Evolutionary conservation across 495 filamentous ascomycete species (phyloP).

Genomic region (Margaritispora aquatica): DNA sequence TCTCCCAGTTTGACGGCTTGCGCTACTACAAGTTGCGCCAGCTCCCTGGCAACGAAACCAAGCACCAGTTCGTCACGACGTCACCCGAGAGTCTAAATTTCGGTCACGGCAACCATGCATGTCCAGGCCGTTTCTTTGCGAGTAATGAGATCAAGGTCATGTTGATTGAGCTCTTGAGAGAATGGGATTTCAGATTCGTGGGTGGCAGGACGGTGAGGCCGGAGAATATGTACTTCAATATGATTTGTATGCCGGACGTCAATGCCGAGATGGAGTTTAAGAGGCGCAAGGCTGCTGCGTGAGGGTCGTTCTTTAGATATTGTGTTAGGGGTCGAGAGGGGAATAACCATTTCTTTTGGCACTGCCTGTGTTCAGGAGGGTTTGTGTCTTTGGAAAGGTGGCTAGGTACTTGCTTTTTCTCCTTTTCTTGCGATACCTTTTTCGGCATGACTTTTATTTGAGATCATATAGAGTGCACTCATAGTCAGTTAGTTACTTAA

Average conservation of each 20-base stretch:
- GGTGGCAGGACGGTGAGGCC: not conserved
- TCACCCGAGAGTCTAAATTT: conserved; percentile 26
- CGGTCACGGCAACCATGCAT: conserved; percentile 49
- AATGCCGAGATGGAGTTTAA: conserved; percentile 2
- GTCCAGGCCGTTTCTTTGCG: conserved; percentile 55
- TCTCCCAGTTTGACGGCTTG: not conserved
- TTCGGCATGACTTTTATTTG: too few relatives aligned
- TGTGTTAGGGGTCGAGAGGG: too few relatives aligned
- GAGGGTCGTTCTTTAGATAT: not conserved
- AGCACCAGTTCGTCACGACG: conserved; percentile 36
- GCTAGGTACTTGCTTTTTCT: too few relatives aligned
- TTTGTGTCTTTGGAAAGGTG: too few relatives aligned
- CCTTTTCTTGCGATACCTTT: too few relatives aligned
- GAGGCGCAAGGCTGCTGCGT: not conserved
- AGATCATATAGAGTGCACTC: too few relatives aligned
- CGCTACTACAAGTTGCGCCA: conserved; percentile 41
- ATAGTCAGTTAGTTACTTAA: too few relatives aligned
- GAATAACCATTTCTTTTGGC: too few relatives aligned
- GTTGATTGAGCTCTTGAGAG: conserved; percentile 1
- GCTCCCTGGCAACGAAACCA: conserved; percentile 11
- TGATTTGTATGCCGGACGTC: not conserved
- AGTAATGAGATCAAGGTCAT: conserved; percentile 19
- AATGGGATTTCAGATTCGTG: conserved; percentile 7
- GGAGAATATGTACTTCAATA: not conserved
- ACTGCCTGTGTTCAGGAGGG: too few relatives aligned